Percentiles rank a stretch among this genome's conserved stretches.
These are phyloP conservation scores for Eustoma russellianum DNA, from an alignment of 257 asterid species.

Conservation along the genomic window DNA sequence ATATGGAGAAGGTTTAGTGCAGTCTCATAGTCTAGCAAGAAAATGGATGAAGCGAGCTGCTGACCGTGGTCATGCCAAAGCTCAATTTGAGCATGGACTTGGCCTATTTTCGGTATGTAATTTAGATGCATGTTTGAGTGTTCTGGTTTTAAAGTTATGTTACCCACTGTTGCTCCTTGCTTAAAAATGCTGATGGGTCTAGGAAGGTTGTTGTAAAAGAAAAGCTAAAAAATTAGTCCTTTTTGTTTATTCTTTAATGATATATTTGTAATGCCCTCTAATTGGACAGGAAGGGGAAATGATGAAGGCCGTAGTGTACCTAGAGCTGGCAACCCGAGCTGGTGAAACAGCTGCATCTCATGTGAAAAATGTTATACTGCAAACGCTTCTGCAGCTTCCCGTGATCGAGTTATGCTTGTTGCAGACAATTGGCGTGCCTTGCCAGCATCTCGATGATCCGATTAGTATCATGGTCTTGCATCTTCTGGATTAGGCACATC, in stretches of 20 bases:
- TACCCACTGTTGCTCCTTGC: too few species aligned
- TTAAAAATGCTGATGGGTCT: neutral
- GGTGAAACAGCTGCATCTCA: slow-evolving; percentile 71
- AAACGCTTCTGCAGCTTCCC: slow-evolving; percentile 48
- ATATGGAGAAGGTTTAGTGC: slow-evolving; percentile 65
- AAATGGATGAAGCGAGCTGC: slow-evolving; percentile 98
- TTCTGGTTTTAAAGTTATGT: neutral
- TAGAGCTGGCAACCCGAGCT: slow-evolving; percentile 71
- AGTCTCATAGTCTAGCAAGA: slow-evolving; percentile 54
- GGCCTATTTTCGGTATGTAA: slow-evolving; percentile 67
- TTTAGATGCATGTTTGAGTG: neutral
- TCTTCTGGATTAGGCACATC: too few species aligned
- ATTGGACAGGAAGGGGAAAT: slow-evolving; percentile 68
- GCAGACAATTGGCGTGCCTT: slow-evolving; percentile 57
- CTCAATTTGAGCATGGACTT: slow-evolving; percentile 81
- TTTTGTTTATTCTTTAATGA: neutral
- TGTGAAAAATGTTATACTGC: slow-evolving; percentile 58
- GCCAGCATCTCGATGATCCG: slow-evolving; percentile 41
- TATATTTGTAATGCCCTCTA: neutral
- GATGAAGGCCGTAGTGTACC: slow-evolving; percentile 82
- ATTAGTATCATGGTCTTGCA: too few species aligned
- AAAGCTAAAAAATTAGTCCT: neutral
- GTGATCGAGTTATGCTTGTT: slow-evolving; percentile 47
- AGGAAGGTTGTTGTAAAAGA: neutral
- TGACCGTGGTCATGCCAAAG: slow-evolving; percentile 86